Percentiles rank a stretch among this genome's conserved stretches.
Conservation (phyloP, 2,329 filamentous ascomycete genomes). For the Diplocarpon mali region DNA sequence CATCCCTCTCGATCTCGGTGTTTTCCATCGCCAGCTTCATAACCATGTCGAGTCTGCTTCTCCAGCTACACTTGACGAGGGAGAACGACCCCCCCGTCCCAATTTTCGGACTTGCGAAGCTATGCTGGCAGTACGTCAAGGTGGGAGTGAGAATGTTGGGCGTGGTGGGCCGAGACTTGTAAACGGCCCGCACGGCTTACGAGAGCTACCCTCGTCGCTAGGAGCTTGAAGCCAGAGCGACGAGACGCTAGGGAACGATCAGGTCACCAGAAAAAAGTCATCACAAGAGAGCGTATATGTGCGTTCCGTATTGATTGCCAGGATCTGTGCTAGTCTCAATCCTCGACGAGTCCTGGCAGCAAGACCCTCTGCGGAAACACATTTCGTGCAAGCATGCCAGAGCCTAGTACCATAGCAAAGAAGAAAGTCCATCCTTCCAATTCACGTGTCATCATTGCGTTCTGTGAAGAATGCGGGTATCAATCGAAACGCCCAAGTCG, state of each 20-base stretch:
- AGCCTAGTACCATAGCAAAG: constrained; percentile 12
- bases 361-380: constrained; percentile 11
- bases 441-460: constrained; percentile 21
- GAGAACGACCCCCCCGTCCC: constrained; percentile 25
- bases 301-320: constrained; percentile 11
- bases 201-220: too few relatives aligned
- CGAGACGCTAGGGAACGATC: too few relatives aligned
- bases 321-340: constrained; percentile 16
- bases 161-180: constrained; percentile 8
- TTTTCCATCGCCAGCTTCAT: constrained; percentile 69
- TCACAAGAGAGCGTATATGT: too few relatives aligned
- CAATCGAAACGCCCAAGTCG: constrained; percentile 25
- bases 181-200: not conserved
- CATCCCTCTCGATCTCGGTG: constrained; percentile 63
- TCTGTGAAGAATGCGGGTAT: constrained; percentile 28
- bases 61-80: constrained; percentile 45
- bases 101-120: constrained; percentile 18
- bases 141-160: constrained; percentile 13
- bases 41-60: constrained; percentile 58
- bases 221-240: too few relatives aligned
- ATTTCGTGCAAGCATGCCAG: constrained; percentile 11
- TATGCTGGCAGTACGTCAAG: constrained; percentile 19
- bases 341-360: constrained; percentile 13
- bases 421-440: constrained; percentile 12
- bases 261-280: too few relatives aligned